Conservation (phyloP, 2,329 filamentous ascomycete genomes). For the Pyrenophora tritici-repentis region DNA sequence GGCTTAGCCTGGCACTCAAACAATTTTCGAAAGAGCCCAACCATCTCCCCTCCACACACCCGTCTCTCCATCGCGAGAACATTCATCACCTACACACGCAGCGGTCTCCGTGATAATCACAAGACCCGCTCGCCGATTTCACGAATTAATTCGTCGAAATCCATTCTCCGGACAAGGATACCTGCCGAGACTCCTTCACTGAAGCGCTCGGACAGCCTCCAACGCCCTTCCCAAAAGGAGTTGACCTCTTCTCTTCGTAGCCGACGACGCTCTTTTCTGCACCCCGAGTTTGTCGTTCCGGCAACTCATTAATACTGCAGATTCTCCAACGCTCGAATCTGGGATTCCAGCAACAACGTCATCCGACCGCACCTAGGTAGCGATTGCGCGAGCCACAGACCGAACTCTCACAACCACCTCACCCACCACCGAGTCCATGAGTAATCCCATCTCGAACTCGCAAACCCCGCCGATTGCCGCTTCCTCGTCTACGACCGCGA, state of each 20-base stretch:
- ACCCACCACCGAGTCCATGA: constrained; percentile 53
- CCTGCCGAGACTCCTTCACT: constrained; percentile 38
- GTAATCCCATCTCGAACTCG: constrained; percentile 62
- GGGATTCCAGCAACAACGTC: constrained; percentile 35
- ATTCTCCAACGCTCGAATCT: constrained; percentile 32
- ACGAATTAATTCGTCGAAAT: constrained; percentile 47
- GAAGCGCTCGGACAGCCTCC: constrained; percentile 43
- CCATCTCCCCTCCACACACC: constrained; percentile 16
- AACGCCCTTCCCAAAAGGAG: constrained; percentile 38
- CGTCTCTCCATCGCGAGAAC: constrained; percentile 44
- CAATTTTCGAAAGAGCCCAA: constrained; percentile 29
- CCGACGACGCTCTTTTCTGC: constrained; percentile 31
- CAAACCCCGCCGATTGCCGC: constrained; percentile 55
- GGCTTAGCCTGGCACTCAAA: constrained; percentile 31
- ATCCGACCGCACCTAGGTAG: constrained; percentile 14
- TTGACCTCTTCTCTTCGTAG: constrained; percentile 28
- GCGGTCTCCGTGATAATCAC: constrained; percentile 34
- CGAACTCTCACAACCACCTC: constrained; percentile 8
- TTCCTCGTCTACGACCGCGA: constrained; percentile 55
- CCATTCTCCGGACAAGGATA: constrained; percentile 25
- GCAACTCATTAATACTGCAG: constrained; percentile 34
- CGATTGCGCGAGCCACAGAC: constrained; percentile 22
- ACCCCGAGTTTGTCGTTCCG: constrained; percentile 30
- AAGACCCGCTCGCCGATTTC: constrained; percentile 47
- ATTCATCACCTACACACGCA: constrained; percentile 37